A percentile compares a stretch with the other conserved stretches of the same genome.
These are phyloP conservation scores for Naumovozyma castellii DNA, from an alignment of 805 yeast genomes.

Conservation along the genomic window DNA sequence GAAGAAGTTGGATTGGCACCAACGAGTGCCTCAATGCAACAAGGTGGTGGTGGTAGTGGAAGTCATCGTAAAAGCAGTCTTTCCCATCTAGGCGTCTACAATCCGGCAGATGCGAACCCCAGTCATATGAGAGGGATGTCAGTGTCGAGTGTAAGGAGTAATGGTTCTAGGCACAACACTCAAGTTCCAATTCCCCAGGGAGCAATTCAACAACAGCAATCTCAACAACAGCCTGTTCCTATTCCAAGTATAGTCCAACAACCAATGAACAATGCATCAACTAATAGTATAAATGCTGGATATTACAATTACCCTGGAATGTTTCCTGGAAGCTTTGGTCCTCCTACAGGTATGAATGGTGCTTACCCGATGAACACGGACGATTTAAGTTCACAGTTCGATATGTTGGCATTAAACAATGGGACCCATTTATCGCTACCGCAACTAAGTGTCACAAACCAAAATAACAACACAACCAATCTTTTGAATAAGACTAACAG, in stretches of 20 bases:
- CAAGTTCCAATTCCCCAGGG: no score
- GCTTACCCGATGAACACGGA: constrained; percentile 11
- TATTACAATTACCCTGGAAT: constrained; percentile 27
- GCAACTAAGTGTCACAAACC: constrained; percentile 23
- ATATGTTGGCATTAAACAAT: constrained; percentile 22
- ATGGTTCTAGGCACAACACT: constrained; percentile 23
- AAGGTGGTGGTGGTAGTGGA: constrained; percentile 4
- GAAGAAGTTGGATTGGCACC: constrained; percentile 69
- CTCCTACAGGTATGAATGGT: neutral
- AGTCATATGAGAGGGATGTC: constrained; percentile 26
- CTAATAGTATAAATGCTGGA: neutral
- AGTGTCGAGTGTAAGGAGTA: constrained; percentile 25
- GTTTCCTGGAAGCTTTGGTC: constrained; percentile 16
- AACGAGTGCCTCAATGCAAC: constrained; percentile 4
- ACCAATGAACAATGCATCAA: neutral
- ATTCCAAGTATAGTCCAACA: constrained; percentile 1
- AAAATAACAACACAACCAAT: constrained; percentile 7
- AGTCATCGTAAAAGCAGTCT: constrained; percentile 19
- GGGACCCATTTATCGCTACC: constrained; percentile 26
- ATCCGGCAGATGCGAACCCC: constrained; percentile 1
- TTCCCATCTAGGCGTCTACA: constrained; percentile 9
- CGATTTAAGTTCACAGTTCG: constrained; percentile 24
- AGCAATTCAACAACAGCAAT: neutral
- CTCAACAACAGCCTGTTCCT: neutral
- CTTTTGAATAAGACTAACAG: neutral